Evolutionary conservation across 495 filamentous ascomycete species (phyloP).

Genomic region (Penicillium bialowiezense): DNA sequence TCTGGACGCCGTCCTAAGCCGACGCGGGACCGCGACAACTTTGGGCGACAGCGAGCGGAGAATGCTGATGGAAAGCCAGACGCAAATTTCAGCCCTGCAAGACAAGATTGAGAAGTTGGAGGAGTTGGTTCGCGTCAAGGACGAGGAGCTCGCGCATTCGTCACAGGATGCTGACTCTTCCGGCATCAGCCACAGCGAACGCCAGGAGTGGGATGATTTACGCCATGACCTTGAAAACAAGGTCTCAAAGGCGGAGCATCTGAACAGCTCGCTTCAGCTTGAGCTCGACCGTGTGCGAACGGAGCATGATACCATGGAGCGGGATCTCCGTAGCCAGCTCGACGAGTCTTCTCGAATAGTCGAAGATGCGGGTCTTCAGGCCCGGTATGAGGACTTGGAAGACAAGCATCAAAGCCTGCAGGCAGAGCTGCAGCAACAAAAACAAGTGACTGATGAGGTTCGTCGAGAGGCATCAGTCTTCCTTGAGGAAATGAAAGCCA

Average conservation of each 20-base stretch:
- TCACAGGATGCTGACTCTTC: conserved; percentile 22
- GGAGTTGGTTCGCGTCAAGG: conserved; percentile 51
- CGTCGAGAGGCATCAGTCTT: conserved; percentile 80
- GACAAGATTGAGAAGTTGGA: conserved; percentile 74
- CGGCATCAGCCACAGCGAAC: conserved; percentile 42
- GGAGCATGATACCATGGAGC: conserved; percentile 63
- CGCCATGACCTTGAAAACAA: conserved; percentile 73
- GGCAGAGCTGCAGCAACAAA: conserved; percentile 65
- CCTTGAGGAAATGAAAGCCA: conserved; percentile 80
- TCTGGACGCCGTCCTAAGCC: conserved; percentile 54
- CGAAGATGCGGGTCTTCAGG: conserved; percentile 48
- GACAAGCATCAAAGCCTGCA: conserved; percentile 72
- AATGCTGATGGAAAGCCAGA: conserved; percentile 70
- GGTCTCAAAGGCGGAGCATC: conserved; percentile 69
- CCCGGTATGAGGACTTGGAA: conserved; percentile 61
- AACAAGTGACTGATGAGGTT: conserved; percentile 85
- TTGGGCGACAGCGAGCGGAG: conserved; percentile 65
- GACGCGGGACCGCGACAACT: conserved; percentile 52
- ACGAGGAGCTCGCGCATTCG: conserved; percentile 52
- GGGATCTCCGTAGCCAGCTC: conserved; percentile 61
- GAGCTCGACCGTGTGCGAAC: conserved; percentile 71
- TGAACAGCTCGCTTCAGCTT: conserved; percentile 71
- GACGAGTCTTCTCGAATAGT: conserved; percentile 45
- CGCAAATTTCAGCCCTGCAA: conserved; percentile 70
- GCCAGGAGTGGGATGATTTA: conserved; percentile 70